Percentiles rank a stretch among this genome's conserved stretches.
These are phyloP conservation scores for Aspergillus ellipticus DNA, from an alignment of 495 filamentous ascomycete species.

Conservation along the genomic window DNA sequence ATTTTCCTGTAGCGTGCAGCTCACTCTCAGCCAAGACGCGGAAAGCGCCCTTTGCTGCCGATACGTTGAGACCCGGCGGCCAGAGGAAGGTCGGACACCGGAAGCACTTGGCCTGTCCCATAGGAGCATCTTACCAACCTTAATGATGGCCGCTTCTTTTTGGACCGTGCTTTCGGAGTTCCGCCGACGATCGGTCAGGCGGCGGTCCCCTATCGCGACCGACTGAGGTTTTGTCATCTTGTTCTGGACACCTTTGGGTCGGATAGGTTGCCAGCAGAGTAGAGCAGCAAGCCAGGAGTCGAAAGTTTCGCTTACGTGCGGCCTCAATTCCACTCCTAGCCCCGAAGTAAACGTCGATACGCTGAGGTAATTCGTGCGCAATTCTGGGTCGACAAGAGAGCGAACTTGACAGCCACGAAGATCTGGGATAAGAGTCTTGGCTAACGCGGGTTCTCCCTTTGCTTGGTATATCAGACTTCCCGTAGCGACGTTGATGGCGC, in stretches of 20 bases:
- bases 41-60: conserved; percentile 53
- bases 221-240: conserved; percentile 67
- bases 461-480: conserved; percentile 55
- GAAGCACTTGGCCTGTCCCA: conserved; percentile 64
- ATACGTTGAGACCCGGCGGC: conserved; percentile 48
- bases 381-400: conserved; percentile 59
- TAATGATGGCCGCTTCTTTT: conserved; percentile 87
- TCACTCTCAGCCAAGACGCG: conserved; percentile 76
- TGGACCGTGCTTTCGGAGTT: conserved; percentile 59
- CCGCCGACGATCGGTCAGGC: conserved; percentile 51
- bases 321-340: conserved; percentile 69
- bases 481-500: conserved; percentile 53
- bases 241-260: conserved; percentile 68
- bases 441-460: conserved; percentile 52
- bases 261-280: conserved; percentile 89
- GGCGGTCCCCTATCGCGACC: conserved; percentile 46
- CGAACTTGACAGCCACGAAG: conserved; percentile 82
- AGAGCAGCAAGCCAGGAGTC: conserved; percentile 92
- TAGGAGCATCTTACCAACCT: conserved; percentile 88
- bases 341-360: conserved; percentile 68
- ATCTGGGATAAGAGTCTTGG: conserved; percentile 68
- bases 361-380: conserved; percentile 70
- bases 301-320: conserved; percentile 69
- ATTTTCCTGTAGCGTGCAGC: conserved; percentile 92
- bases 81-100: conserved; percentile 37